Evolutionary conservation across 2,329 filamentous ascomycete species (phyloP).

Genomic region (Apiospora sp.): DNA sequence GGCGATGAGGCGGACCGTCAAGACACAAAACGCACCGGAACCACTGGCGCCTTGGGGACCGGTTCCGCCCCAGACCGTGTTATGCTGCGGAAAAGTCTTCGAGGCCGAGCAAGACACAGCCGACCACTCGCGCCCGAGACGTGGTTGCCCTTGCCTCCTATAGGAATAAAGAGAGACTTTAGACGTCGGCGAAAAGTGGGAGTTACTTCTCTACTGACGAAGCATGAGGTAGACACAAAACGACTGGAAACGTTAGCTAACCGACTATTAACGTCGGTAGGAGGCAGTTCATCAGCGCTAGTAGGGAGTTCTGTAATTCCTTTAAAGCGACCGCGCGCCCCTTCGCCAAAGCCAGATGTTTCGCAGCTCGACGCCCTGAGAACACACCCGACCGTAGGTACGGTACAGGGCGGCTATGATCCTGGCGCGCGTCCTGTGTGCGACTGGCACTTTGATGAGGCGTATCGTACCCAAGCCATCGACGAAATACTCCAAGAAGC

Average conservation of each 20-base stretch:
- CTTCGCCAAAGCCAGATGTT: conserved; percentile 10
- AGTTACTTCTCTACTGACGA: not conserved
- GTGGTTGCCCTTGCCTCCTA: not conserved
- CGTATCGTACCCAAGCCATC: conserved; percentile 23
- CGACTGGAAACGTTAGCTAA: conserved; percentile 19
- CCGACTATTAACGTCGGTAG: not conserved
- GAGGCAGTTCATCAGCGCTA: not conserved
- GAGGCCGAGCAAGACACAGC: not conserved
- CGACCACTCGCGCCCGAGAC: not conserved
- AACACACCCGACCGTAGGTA: not conserved
- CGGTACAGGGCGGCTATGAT: not conserved
- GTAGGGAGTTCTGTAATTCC: conserved; percentile 1
- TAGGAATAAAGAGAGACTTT: not conserved
- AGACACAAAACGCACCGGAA: not conserved
- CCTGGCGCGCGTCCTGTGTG: conserved; percentile 21
- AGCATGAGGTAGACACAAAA: not conserved
- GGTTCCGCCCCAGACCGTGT: not conserved
- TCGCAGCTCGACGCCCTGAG: not conserved
- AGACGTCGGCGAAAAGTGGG: not conserved
- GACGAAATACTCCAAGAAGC: conserved; percentile 5
- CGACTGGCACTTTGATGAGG: conserved; percentile 13
- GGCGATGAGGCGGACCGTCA: conserved; percentile 5
- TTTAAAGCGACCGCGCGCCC: conserved; percentile 18
- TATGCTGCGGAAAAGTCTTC: not conserved
- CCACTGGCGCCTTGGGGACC: not conserved